Conservation (phyloP, 768 basidiomycete species). For the Coprinopsis cinerea region DNA sequence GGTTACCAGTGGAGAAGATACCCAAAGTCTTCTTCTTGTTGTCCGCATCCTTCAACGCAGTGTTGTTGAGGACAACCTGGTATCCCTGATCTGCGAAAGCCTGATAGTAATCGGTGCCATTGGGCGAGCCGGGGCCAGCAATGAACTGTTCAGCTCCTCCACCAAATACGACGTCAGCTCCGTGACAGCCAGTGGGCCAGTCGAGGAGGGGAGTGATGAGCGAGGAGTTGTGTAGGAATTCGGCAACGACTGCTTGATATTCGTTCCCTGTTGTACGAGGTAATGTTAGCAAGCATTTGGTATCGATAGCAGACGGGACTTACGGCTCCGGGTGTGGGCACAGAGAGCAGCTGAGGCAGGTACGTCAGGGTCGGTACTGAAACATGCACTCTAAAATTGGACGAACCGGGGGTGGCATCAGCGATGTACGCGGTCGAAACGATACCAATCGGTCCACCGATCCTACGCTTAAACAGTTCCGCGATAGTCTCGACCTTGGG, state of each 20-base stretch:
- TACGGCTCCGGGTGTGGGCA: slow-evolving; percentile 36
- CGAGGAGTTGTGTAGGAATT: slow-evolving; percentile 29
- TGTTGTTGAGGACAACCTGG: slow-evolving; percentile 34
- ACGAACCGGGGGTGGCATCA: slow-evolving; percentile 36
- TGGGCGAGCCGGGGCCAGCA: slow-evolving; percentile 30
- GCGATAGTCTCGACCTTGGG: slow-evolving; percentile 41
- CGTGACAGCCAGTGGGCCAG: slow-evolving; percentile 38
- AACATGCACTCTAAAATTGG: background rate
- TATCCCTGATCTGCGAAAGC: slow-evolving; percentile 35
- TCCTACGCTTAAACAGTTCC: slow-evolving; percentile 35
- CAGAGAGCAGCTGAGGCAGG: slow-evolving; percentile 30
- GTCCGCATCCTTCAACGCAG: slow-evolving; percentile 24
- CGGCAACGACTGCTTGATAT: slow-evolving; percentile 28
- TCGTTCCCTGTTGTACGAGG: slow-evolving; percentile 20
- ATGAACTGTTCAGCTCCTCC: slow-evolving; percentile 42
- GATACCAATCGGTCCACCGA: slow-evolving; percentile 37
- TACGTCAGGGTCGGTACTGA: background rate
- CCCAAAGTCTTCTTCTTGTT: slow-evolving; percentile 35
- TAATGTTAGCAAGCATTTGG: background rate
- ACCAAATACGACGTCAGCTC: slow-evolving; percentile 39
- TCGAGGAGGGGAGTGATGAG: slow-evolving; percentile 26
- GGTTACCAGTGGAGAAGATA: slow-evolving; percentile 33
- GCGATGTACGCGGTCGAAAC: slow-evolving; percentile 41
- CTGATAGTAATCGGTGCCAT: slow-evolving; percentile 36
- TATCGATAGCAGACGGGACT: slow-evolving; percentile 3